Percentiles rank a stretch among this genome's conserved stretches.
Conservation (phyloP, 257 asterid genomes). For the Fraxinus excelsior region DNA sequence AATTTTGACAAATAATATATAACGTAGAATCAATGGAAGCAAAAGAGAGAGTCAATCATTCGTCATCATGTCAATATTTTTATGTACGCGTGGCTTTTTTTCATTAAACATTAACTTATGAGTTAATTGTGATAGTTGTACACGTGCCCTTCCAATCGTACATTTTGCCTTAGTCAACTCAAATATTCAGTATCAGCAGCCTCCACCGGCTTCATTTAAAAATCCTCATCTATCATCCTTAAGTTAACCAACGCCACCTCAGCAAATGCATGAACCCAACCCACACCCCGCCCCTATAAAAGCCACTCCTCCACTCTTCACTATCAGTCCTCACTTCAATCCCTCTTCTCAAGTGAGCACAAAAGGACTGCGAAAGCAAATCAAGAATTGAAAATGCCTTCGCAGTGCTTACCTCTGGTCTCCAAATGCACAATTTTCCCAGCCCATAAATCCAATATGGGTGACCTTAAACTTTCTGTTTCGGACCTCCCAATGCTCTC, state of each 20-base stretch:
- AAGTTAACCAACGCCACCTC: not conserved
- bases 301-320: constrained; percentile 2
- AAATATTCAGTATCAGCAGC: too few species aligned
- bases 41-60: too few species aligned
- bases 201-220: too few species aligned
- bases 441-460: constrained; percentile 23
- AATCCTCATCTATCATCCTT: too few species aligned
- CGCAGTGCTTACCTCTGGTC: constrained; percentile 12
- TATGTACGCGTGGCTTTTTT: too few species aligned
- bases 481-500: constrained; percentile 55
- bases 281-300: not conserved
- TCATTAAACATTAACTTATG: too few species aligned
- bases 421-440: constrained; percentile 36
- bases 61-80: too few species aligned
- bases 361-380: not conserved
- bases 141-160: not conserved
- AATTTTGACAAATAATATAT: too few species aligned
- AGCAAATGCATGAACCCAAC: constrained; percentile 33
- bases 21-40: too few species aligned
- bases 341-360: not conserved
- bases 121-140: not conserved
- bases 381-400: constrained; percentile 15
- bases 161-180: not conserved
- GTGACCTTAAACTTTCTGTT: constrained; percentile 37
- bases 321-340: not conserved